phyloP scores from a whole-genome alignment of 345 rosid genomes.

The Linum tenue region DNA sequence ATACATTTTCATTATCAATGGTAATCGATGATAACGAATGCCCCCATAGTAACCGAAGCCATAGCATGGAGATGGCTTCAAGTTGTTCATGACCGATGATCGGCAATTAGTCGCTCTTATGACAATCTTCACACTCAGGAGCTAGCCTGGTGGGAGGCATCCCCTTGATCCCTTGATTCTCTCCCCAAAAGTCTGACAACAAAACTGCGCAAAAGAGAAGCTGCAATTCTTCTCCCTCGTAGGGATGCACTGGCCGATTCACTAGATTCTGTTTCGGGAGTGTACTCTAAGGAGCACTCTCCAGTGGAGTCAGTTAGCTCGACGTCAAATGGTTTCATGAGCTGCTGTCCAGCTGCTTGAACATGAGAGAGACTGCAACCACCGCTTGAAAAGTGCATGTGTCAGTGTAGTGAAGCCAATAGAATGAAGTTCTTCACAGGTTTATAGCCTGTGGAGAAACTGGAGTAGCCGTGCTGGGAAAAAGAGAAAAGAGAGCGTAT shows the following conservation, averaged over 20 bases:
- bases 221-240: background rate
- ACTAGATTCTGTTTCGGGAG: slow-evolving; percentile 13
- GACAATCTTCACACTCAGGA: background rate
- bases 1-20: too few species aligned
- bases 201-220: slow-evolving; percentile 15
- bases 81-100: too few species aligned
- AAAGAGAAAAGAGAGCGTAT: background rate
- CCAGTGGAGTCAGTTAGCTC: slow-evolving; percentile 5
- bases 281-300: slow-evolving; percentile 21
- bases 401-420: background rate
- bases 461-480: background rate
- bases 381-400: background rate
- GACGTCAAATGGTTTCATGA: slow-evolving; percentile 16
- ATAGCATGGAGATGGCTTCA: too few species aligned
- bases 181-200: slow-evolving; percentile 20
- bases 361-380: slow-evolving; percentile 24
- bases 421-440: background rate
- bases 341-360: slow-evolving; percentile 21
- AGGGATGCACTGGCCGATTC: background rate
- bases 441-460: background rate
- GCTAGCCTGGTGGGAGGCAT: background rate
- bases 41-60: too few species aligned
- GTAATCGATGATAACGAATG: too few species aligned
- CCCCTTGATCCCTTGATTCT: slow-evolving; percentile 18
- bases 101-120: background rate